Conservation (phyloP, 108 stramenopile genomes). For the Cylindrotheca closterium region DNA sequence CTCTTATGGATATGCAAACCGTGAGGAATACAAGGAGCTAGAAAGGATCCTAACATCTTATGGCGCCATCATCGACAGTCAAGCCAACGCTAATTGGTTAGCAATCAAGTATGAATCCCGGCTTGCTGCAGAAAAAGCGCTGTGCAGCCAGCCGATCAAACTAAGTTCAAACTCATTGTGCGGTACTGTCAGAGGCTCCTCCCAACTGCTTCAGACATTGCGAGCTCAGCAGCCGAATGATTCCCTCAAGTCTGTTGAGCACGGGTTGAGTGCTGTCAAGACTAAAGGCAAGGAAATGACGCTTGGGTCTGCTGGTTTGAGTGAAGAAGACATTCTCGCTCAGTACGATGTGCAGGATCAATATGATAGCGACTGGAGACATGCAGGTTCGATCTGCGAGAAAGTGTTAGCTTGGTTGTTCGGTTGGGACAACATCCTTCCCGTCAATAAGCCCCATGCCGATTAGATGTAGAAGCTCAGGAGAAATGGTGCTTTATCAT, state of each 20-base stretch:
- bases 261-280: too few species aligned
- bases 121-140: constrained; percentile 1
- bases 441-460: too few species aligned
- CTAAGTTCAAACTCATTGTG: constrained; percentile 7
- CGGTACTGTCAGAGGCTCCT: not conserved
- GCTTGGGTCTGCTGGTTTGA: not conserved
- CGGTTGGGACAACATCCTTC: constrained; percentile 13
- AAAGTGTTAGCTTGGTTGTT: constrained; percentile 15
- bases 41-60: constrained; percentile 1
- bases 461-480: too few species aligned
- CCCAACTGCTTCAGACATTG: constrained; percentile 2
- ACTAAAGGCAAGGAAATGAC: too few species aligned
- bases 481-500: too few species aligned
- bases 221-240: not conserved
- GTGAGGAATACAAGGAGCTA: constrained; percentile 5
- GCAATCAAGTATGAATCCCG: constrained; percentile 5
- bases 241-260: too few species aligned
- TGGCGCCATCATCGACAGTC: not conserved
- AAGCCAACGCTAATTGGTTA: constrained; percentile 7
- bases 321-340: constrained; percentile 13
- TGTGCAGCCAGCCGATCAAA: not conserved
- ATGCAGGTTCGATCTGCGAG: constrained; percentile 11
- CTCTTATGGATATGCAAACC: constrained; percentile 11
- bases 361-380: not conserved
- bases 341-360: not conserved